Percentiles rank a stretch among this genome's conserved stretches.
Conservation (phyloP, 768 basidiomycete genomes). For the Sutorius australiensis region DNA sequence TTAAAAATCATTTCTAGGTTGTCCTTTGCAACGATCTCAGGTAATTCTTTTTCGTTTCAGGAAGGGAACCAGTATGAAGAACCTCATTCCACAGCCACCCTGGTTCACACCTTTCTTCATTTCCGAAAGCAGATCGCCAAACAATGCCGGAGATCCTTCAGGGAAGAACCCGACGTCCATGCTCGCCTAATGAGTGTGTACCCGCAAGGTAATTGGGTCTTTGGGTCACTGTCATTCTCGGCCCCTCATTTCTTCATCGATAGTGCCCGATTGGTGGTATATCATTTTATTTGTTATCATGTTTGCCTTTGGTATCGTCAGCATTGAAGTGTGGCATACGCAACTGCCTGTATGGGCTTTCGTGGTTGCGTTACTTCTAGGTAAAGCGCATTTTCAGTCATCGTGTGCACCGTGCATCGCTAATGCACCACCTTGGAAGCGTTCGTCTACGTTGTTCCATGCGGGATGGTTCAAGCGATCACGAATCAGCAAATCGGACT, state of each 20-base stretch:
- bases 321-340: constrained; percentile 72
- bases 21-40: constrained; percentile 79
- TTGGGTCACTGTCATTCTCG: neutral
- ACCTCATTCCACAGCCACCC: constrained; percentile 16
- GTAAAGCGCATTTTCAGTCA: constrained; percentile 29
- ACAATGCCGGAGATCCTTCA: constrained; percentile 63
- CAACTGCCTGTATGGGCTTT: constrained; percentile 67
- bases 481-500: constrained; percentile 77
- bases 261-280: constrained; percentile 90
- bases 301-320: constrained; percentile 65
- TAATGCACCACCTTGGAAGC: constrained; percentile 21
- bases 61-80: neutral
- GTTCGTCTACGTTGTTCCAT: constrained; percentile 46
- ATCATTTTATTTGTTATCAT: constrained; percentile 60
- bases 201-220: constrained; percentile 34
- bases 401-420: neutral
- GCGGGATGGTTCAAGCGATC: constrained; percentile 63
- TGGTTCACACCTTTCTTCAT: constrained; percentile 45
- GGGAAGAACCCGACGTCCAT: constrained; percentile 82
- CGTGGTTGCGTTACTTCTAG: constrained; percentile 57
- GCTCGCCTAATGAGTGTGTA: constrained; percentile 78
- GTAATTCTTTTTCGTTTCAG: constrained; percentile 22
- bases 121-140: constrained; percentile 77
- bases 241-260: neutral
- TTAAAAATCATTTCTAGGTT: constrained; percentile 57